A percentile compares a stretch with the other conserved stretches of the same genome.
These are phyloP conservation scores for Lonicera japonica DNA, from an alignment of 129 eudicot genomes.

Conservation along the genomic window DNA sequence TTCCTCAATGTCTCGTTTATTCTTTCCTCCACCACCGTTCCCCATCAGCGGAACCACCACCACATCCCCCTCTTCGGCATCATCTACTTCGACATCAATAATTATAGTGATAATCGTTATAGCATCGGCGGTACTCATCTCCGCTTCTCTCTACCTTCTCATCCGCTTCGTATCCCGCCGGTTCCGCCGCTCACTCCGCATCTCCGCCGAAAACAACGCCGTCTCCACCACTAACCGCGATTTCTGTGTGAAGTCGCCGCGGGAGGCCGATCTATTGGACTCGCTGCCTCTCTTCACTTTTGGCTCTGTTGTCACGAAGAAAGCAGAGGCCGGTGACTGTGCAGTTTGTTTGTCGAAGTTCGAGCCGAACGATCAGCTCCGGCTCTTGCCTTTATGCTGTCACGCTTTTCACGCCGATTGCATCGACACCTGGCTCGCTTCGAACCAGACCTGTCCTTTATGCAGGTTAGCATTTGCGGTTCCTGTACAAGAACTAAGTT, in stretches of 20 bases:
- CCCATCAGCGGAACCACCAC: slow-evolving; percentile 10
- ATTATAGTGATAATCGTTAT: slow-evolving; percentile 44
- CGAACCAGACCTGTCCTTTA: slow-evolving; percentile 75
- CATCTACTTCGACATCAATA: slow-evolving; percentile 32
- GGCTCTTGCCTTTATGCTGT: slow-evolving; percentile 66
- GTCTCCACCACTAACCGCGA: slow-evolving; percentile 10
- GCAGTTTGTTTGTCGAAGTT: slow-evolving; percentile 77
- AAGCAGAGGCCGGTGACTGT: slow-evolving; percentile 51
- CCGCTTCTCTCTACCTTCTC: slow-evolving; percentile 67
- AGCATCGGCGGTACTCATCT: slow-evolving; percentile 58
- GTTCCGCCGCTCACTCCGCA: slow-evolving; percentile 35
- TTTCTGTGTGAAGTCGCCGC: background rate
- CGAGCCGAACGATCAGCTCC: slow-evolving; percentile 56
- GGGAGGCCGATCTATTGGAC: slow-evolving; percentile 20
- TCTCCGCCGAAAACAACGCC: slow-evolving; percentile 31
- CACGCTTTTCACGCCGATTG: slow-evolving; percentile 80
- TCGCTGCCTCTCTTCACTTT: slow-evolving; percentile 71
- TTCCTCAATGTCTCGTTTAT: background rate
- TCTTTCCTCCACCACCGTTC: background rate
- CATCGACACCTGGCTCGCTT: slow-evolving; percentile 60
- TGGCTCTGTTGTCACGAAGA: slow-evolving; percentile 56
- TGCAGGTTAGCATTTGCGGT: no score
- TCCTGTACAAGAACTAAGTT: no score
- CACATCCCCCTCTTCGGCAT: slow-evolving; percentile 16
- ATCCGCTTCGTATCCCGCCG: slow-evolving; percentile 58